Conservation (phyloP, 768 basidiomycete species). For the Pisolithus microcarpus region DNA sequence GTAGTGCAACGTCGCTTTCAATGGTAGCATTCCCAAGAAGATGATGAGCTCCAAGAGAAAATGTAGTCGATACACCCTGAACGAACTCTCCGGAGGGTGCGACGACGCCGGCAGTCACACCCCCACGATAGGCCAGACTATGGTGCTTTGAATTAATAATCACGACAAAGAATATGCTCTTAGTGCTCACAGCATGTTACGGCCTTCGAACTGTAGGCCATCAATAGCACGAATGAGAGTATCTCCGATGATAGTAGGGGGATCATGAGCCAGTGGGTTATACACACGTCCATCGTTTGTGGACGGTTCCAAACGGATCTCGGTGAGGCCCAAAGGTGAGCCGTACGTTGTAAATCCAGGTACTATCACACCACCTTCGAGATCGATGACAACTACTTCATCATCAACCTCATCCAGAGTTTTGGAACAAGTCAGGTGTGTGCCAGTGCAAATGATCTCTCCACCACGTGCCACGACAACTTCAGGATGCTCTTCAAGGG, state of each 20-base stretch:
- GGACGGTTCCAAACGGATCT: conserved; percentile 60
- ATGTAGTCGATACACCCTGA: conserved; percentile 55
- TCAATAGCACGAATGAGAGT: conserved; percentile 61
- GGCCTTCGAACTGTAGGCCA: conserved; percentile 61
- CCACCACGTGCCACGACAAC: conserved; percentile 43
- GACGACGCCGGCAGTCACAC: conserved; percentile 55
- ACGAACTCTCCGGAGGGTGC: conserved; percentile 43
- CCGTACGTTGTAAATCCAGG: conserved; percentile 72
- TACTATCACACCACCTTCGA: conserved; percentile 63
- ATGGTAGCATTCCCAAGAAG: conserved; percentile 56
- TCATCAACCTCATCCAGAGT: conserved; percentile 7
- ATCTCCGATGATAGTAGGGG: conserved; percentile 45
- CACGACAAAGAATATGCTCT: background rate
- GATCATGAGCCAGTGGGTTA: conserved; percentile 43
- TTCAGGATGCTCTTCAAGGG: conserved; percentile 19
- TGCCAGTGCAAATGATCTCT: conserved; percentile 43
- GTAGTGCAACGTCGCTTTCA: conserved; percentile 55
- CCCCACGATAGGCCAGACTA: conserved; percentile 59
- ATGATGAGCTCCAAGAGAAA: conserved; percentile 49
- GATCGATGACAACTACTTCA: conserved; percentile 42
- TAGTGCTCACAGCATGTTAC: conserved; percentile 59
- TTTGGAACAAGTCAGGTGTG: conserved; percentile 22
- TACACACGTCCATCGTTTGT: conserved; percentile 62
- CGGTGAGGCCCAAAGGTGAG: conserved; percentile 59
- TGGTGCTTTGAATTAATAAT: background rate